These are phyloP conservation scores for Athelia psychrophila DNA, from an alignment of 1,284 basidiomycete genomes.

Conservation along the genomic window DNA sequence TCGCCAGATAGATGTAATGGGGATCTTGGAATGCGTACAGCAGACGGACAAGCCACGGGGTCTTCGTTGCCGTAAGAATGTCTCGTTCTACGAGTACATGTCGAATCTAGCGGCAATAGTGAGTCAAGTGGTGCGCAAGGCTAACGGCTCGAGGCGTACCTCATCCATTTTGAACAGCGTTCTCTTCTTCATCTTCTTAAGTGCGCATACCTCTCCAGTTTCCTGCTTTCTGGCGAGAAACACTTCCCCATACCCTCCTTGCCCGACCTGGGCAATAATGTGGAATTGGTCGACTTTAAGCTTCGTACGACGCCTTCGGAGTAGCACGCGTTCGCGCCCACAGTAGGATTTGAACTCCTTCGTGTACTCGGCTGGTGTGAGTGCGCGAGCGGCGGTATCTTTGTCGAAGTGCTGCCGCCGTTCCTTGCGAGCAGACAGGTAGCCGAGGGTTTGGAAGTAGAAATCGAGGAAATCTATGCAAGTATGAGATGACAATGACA, in stretches of 20 bases:
- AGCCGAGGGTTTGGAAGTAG: slow-evolving; percentile 90
- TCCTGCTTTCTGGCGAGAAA: slow-evolving; percentile 91
- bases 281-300: slow-evolving; percentile 89
- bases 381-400: slow-evolving; percentile 72
- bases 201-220: slow-evolving; percentile 89
- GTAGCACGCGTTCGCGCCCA: slow-evolving; percentile 86
- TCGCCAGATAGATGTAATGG: slow-evolving; percentile 88
- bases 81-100: slow-evolving; percentile 97
- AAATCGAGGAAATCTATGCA: slow-evolving; percentile 87
- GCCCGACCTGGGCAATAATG: slow-evolving; percentile 95
- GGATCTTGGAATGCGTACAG: slow-evolving; percentile 95
- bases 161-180: slow-evolving; percentile 97
- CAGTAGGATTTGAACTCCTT: slow-evolving; percentile 90
- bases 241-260: slow-evolving; percentile 96
- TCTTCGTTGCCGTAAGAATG: slow-evolving; percentile 93
- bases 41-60: slow-evolving; percentile 90
- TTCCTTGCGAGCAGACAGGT: slow-evolving; percentile 81
- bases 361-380: slow-evolving; percentile 59
- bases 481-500: slow-evolving; percentile 6
- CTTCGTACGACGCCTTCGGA: slow-evolving; percentile 87
- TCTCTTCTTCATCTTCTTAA: slow-evolving; percentile 95
- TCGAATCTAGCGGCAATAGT: slow-evolving; percentile 55
- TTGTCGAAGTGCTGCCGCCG: slow-evolving; percentile 78
- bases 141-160: slow-evolving; percentile 38
- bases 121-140: slow-evolving; percentile 6